These are phyloP conservation scores for Fremontodendron californicum DNA, from an alignment of 345 rosid genomes.

Conservation along the genomic window DNA sequence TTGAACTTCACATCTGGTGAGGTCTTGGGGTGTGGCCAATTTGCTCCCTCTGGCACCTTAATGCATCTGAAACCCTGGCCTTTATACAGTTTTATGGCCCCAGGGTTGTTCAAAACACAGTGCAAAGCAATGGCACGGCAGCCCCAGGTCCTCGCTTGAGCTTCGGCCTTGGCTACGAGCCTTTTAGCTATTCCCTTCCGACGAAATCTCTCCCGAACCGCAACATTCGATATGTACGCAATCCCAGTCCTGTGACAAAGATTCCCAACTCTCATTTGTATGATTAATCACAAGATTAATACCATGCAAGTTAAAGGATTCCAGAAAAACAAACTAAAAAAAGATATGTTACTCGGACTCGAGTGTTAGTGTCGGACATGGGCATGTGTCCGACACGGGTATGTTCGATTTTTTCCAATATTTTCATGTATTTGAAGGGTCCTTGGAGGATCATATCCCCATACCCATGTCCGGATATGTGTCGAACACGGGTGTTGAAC, in stretches of 20 bases:
- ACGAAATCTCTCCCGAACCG: constrained; percentile 69
- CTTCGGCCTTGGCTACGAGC: constrained; percentile 79
- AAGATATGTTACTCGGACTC: too few relatives aligned
- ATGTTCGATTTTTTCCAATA: too few relatives aligned
- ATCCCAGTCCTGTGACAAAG: constrained; percentile 61
- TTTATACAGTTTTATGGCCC: constrained; percentile 70
- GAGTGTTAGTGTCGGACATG: too few relatives aligned
- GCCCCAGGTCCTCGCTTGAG: constrained; percentile 80
- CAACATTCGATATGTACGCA: constrained; percentile 90
- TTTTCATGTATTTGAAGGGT: too few relatives aligned
- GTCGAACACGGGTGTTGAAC: too few relatives aligned
- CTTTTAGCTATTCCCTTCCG: constrained; percentile 83
- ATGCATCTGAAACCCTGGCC: constrained; percentile 69
- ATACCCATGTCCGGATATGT: too few relatives aligned
- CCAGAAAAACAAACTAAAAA: neutral
- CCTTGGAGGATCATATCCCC: too few relatives aligned
- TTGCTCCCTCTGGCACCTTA: constrained; percentile 75
- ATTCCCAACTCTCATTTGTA: neutral
- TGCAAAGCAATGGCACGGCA: constrained; percentile 82
- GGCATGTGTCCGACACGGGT: too few relatives aligned
- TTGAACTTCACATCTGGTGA: constrained; percentile 50
- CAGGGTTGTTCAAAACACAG: constrained; percentile 66
- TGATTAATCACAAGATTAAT: neutral
- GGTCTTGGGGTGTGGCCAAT: constrained; percentile 75
- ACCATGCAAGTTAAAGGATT: neutral